A percentile compares a stretch with the other conserved stretches of the same genome.
phyloP scores from a whole-genome alignment of 129 eudicot species.

The Lactuca sativa region DNA sequence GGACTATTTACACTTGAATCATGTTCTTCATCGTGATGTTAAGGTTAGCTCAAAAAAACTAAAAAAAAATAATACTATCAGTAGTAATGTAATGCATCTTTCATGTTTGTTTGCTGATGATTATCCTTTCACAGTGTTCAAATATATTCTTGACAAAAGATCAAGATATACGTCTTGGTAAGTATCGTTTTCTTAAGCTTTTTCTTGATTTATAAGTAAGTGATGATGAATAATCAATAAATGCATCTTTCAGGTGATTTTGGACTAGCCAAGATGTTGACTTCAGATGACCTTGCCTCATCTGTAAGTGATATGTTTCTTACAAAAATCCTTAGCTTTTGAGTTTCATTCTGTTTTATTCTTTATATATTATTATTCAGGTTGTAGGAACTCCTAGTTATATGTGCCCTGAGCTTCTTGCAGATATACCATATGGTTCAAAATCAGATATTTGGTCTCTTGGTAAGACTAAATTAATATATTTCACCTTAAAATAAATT shows the following conservation, averaged over 20 bases:
- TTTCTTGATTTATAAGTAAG: conserved; percentile 11
- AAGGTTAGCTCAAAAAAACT: conserved; percentile 51
- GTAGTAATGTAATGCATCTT: not conserved
- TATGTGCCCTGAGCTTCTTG: conserved; percentile 99
- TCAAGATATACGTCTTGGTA: conserved; percentile 95
- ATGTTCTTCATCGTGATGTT: conserved; percentile 99
- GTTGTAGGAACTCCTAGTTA: conserved; percentile 98
- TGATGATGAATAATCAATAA: conserved; percentile 10
- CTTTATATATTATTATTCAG: conserved; percentile 35
- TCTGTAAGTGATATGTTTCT: conserved; percentile 61
- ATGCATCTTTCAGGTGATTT: conserved; percentile 77
- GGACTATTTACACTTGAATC: conserved; percentile 83
- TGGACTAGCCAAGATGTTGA: conserved; percentile 95
- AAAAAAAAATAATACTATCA: not conserved
- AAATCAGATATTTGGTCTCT: conserved; percentile 98
- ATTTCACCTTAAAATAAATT: conserved; percentile 3
- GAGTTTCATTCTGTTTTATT: not conserved
- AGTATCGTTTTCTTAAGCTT: conserved; percentile 19
- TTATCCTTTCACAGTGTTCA: conserved; percentile 71
- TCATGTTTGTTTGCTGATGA: conserved; percentile 27
- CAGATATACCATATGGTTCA: conserved; percentile 98
- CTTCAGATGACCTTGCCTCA: conserved; percentile 95
- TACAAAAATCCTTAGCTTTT: conserved; percentile 9
- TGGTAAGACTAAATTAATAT: conserved; percentile 43
- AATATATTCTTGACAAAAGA: conserved; percentile 94